A percentile compares a stretch with the other conserved stretches of the same genome.
phyloP scores from a whole-genome alignment of 2,329 filamentous ascomycete species.

The Arthrobotrys sinensis region DNA sequence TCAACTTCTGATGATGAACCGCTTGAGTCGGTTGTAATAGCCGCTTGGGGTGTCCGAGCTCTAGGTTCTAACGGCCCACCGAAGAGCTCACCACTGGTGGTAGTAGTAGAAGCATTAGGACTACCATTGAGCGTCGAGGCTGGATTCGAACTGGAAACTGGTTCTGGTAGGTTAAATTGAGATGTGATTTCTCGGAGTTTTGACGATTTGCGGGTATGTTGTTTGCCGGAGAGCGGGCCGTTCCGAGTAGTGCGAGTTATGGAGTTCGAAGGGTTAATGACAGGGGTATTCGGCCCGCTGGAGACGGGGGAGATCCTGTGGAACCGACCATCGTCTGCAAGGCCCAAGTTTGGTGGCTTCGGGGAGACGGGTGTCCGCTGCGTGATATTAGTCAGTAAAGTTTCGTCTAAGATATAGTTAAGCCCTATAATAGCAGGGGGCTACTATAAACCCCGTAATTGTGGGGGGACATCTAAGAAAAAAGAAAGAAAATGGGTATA shows the following conservation, averaged over 20 bases:
- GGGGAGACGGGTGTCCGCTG: constrained; percentile 53
- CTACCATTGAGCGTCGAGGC: not conserved
- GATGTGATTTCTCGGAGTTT: constrained; percentile 55
- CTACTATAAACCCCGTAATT: not conserved
- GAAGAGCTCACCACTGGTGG: not conserved
- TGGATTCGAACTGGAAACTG: constrained; percentile 4
- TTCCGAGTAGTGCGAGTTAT: constrained; percentile 24
- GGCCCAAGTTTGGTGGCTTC: constrained; percentile 41
- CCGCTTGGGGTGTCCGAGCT: constrained; percentile 19
- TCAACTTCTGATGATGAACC: constrained; percentile 35
- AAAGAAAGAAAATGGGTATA: constrained; percentile 14
- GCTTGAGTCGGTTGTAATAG: constrained; percentile 29
- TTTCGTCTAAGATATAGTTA: not conserved
- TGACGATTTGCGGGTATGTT: constrained; percentile 44
- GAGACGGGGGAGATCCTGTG: constrained; percentile 56
- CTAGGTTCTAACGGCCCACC: constrained; percentile 27
- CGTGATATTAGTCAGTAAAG: constrained; percentile 11
- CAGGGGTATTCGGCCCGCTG: constrained; percentile 45
- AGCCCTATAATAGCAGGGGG: not conserved
- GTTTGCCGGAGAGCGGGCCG: constrained; percentile 31
- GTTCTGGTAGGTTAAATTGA: constrained; percentile 41
- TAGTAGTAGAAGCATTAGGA: not conserved
- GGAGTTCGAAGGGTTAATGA: constrained; percentile 41
- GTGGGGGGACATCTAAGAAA: not conserved
- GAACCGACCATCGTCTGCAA: constrained; percentile 52